These are phyloP conservation scores for Gossypium bickii DNA, from an alignment of 345 rosid species.

Conservation along the genomic window DNA sequence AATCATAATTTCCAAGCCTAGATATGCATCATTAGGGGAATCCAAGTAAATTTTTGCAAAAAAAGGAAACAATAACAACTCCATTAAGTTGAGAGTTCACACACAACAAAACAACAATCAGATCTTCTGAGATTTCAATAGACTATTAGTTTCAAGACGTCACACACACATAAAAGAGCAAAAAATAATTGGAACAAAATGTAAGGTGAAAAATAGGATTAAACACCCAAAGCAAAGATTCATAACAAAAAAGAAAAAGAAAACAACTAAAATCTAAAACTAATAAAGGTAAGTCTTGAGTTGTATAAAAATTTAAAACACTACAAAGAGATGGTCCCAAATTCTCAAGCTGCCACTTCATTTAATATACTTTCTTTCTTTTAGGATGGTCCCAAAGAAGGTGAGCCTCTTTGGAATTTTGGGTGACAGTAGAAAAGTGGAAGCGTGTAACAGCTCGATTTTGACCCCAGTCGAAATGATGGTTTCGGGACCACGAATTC, in stretches of 20 bases:
- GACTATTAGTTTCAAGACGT: neutral
- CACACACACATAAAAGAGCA: neutral
- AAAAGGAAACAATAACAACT: neutral
- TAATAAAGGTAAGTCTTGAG: neutral
- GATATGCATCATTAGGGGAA: neutral
- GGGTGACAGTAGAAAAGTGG: neutral
- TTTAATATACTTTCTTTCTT: neutral
- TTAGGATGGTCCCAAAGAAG: slow-evolving; percentile 27
- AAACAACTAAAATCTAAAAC: slow-evolving; percentile 1
- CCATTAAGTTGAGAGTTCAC: neutral
- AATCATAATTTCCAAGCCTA: neutral
- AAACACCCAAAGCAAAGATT: neutral
- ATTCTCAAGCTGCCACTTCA: slow-evolving; percentile 11
- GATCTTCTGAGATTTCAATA: neutral
- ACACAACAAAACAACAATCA: neutral
- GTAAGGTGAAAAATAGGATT: neutral
- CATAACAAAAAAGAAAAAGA: neutral
- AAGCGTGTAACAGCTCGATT: too few species aligned
- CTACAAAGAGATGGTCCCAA: slow-evolving; percentile 21
- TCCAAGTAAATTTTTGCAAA: neutral
- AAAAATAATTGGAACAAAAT: neutral
- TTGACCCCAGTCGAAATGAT: too few species aligned
- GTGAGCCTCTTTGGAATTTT: neutral
- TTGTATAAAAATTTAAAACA: neutral
- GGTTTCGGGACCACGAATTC: too few species aligned